Base-by-base conservation (phyloP, 139 green algal genomes). In the Spirogloea muscicola region DNA sequence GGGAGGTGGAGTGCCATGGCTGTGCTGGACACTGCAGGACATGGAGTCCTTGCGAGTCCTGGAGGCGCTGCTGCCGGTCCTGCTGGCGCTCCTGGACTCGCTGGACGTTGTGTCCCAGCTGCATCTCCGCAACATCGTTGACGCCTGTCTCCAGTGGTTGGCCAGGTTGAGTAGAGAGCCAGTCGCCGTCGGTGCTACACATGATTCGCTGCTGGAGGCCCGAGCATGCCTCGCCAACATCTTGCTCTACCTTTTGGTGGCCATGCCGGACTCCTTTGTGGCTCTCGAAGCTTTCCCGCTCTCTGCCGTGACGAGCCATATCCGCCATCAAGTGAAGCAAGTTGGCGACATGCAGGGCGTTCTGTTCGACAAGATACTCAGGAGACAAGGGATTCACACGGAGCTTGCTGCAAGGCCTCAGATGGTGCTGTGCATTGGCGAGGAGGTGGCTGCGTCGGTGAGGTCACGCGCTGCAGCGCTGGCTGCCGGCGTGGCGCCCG, bases 211-310 rank as follows among this genome's bases (percentile, higher is more conserved):
- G n/a, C n/a, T n/a, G n/a, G n/a, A n/a, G n/a, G n/a, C n/a, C n/a
- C n/a, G n/a, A n/a, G n/a, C n/a, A n/a, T 76, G 31, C 52, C 4
- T 77, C 5, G 40, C 44, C n/a, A 58, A 76, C 2, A 3, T 77
- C 10, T 25, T 79, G 38, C 62, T 37, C 21, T 68, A 36, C 34
- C 31, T 79, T 18, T n/a, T 76, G 16, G 25, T 77, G 41, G 25
- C 62, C 5, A 36, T 18, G 27, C 71, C 71, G 9, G 71, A 79
- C n/a, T 29, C 71, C 2, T 79, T 79, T 46, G 39, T 79, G 37
- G 71, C 67, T 9, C 41, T 66, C 29, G 67, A 76, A 18, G 73
- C 33, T 52, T 76, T 76, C 9, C 67, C 67, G 27, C 62, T 72
- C 29, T 41, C 62, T 0, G 27, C 49, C 34, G 10, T 60, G 10